A percentile compares a stretch with the other conserved stretches of the same genome.
Evolutionary conservation across 2,329 filamentous ascomycete species (phyloP).

Genomic region (Ophiocordyceps camponoti-leonardi): DNA sequence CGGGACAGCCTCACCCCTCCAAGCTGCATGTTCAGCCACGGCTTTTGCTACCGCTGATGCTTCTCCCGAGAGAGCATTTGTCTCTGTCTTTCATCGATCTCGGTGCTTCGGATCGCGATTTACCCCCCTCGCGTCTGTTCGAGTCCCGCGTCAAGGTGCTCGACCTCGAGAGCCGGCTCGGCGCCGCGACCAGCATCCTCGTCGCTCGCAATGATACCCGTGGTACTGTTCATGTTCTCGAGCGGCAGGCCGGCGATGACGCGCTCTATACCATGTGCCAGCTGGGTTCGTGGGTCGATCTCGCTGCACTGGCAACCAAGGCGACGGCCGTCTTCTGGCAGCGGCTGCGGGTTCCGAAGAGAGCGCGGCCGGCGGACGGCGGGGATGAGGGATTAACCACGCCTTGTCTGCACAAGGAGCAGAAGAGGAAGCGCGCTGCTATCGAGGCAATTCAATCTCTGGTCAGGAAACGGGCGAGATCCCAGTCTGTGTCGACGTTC

Average conservation of each 20-base stretch:
- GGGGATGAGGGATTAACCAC: slow-evolving; percentile 18
- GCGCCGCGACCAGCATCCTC: slow-evolving; percentile 35
- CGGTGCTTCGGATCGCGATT: slow-evolving; percentile 27
- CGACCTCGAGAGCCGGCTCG: slow-evolving; percentile 44
- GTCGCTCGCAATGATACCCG: slow-evolving; percentile 41
- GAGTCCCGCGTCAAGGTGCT: slow-evolving; percentile 45
- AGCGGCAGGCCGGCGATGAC: slow-evolving; percentile 34
- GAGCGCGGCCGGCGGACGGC: slow-evolving; percentile 5
- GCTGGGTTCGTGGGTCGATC: slow-evolving; percentile 47
- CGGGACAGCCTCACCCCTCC: slow-evolving; percentile 34
- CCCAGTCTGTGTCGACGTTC: slow-evolving; percentile 22
- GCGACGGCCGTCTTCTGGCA: slow-evolving; percentile 24
- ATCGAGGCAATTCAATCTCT: slow-evolving; percentile 47
- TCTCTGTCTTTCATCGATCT: slow-evolving; percentile 46
- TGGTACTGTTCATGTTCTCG: slow-evolving; percentile 41
- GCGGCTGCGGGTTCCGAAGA: slow-evolving; percentile 10
- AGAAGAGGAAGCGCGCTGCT: slow-evolving; percentile 37
- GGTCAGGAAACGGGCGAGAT: slow-evolving; percentile 32
- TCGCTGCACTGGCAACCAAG: slow-evolving; percentile 31
- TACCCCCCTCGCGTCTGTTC: slow-evolving; percentile 37
- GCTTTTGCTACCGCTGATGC: slow-evolving; percentile 40
- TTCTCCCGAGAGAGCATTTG: slow-evolving; percentile 43
- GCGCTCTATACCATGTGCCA: slow-evolving; percentile 52
- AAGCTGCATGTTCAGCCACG: slow-evolving; percentile 34
- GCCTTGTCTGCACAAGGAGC: slow-evolving; percentile 27